phyloP scores from a whole-genome alignment of 768 basidiomycete genomes.

The Lactifluus echinatus region DNA sequence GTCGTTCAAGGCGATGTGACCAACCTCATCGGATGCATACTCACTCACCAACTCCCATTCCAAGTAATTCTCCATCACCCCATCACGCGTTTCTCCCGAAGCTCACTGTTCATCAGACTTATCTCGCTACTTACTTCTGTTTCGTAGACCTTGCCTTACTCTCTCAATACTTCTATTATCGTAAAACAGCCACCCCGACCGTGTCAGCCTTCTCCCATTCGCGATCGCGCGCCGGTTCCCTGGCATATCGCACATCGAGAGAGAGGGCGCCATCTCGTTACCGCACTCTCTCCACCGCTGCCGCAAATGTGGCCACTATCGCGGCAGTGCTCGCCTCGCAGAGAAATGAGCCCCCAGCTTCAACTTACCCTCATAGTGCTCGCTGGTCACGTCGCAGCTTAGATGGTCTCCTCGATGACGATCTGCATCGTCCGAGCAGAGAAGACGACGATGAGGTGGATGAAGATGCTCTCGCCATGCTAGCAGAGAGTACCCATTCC shows the following conservation, averaged over 20 bases:
- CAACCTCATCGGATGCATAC: constrained; percentile 83
- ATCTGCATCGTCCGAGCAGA: constrained; percentile 21
- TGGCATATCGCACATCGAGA: constrained; percentile 38
- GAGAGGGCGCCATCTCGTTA: constrained; percentile 54
- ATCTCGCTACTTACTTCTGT: constrained; percentile 88
- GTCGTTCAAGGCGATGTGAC: constrained; percentile 77
- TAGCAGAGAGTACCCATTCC: constrained; percentile 73
- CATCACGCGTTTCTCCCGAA: constrained; percentile 15
- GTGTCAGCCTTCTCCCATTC: constrained; percentile 29
- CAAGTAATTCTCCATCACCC: constrained; percentile 47
- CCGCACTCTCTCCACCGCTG: constrained; percentile 58
- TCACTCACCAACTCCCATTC: constrained; percentile 92
- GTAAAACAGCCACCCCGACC: constrained; percentile 29
- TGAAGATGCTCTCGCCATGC: constrained; percentile 43
- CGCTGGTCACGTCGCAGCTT: constrained; percentile 28
- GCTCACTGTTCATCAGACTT: constrained; percentile 45
- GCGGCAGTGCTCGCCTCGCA: constrained; percentile 64
- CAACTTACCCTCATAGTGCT: constrained; percentile 15
- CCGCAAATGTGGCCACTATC: constrained; percentile 56
- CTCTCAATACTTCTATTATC: constrained; percentile 76
- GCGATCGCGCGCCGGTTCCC: constrained; percentile 35
- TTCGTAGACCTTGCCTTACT: constrained; percentile 70
- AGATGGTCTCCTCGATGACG: constrained; percentile 23
- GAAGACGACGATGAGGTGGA: constrained; percentile 39
- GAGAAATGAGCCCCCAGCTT: constrained; percentile 35